Conservation (phyloP, 1,139 yeast species). For the Kazachstania sp. region DNA sequence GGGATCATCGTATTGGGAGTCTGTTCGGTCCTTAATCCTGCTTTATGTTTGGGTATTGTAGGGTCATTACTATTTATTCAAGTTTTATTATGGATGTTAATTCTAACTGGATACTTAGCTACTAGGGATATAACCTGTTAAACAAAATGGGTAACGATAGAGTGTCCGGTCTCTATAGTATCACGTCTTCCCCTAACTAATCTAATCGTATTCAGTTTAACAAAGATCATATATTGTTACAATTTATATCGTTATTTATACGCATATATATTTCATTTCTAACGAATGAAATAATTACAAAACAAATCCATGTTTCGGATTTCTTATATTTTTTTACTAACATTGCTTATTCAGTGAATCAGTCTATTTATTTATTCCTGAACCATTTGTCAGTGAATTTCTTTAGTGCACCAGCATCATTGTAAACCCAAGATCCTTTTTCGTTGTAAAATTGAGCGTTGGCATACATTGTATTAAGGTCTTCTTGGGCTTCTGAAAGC, state of each 20-base stretch:
- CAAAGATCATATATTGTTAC: neutral
- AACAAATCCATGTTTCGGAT: neutral
- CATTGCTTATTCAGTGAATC: neutral
- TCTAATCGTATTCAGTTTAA: neutral
- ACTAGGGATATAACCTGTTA: neutral
- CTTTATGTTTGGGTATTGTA: neutral
- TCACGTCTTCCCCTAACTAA: too few relatives aligned
- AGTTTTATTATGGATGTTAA: neutral
- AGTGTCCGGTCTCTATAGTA: too few relatives aligned
- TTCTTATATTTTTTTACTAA: neutral
- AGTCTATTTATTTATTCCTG: conserved; percentile 5
- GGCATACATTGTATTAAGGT: conserved; percentile 55
- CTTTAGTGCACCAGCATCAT: conserved; percentile 60
- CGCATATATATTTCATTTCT: neutral
- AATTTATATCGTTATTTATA: conserved; percentile 1
- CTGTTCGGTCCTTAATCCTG: neutral
- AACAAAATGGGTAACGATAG: neutral
- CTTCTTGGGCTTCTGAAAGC: conserved; percentile 49
- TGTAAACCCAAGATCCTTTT: conserved; percentile 71
- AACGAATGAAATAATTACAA: neutral
- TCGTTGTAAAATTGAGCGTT: conserved; percentile 81
- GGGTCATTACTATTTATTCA: neutral
- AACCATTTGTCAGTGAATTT: conserved; percentile 28
- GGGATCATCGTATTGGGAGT: neutral
- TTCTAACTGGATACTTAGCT: neutral